Base-by-base conservation (phyloP, 257 asterid genomes). In the Osmanthus fragrans region DNA sequence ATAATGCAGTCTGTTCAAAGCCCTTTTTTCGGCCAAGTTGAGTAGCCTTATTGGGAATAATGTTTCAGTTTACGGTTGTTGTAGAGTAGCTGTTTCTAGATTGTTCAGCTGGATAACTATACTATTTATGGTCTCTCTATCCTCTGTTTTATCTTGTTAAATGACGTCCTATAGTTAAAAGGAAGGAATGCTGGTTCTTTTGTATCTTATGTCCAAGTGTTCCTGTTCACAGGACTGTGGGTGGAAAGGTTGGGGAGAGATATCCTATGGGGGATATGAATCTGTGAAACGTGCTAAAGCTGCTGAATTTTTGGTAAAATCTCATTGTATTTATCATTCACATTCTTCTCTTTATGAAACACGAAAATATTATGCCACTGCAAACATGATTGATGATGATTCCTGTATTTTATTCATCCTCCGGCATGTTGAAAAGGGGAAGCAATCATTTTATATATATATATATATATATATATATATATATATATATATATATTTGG, bases 241-340 rank as follows among this genome's bases (percentile, higher is more conserved):
- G 70, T 96, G 99, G 99, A 96, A 96, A 88, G 97, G 96, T 77
- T 96, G 98, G 98, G 99, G 98, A 83, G 98, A 96, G 84, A 93
- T 96, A 70, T 96, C 99, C 70, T 96, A 93, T 36, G 99, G 99
- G 39, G 99, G 98, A 76, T 71, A 70, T 85, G 91, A 85, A 77
- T 87, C 94, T 73, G 75, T 88, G 30, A 88, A 85, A 80, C 96
- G 99, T 34, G 98, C 97, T 51, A 83, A 87, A 82, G 97, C 97
- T 88, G 99, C 98, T 82, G 98, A 90, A 49, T 89, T 79, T 88
- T 81, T 96, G 97, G 99, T 96, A 85, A 72, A 58, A 21, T 71
- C 39, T 76, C 73, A 6, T 40, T 74, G 67, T 64, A 33, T 79
- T 45, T 71, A 66, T 60, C 30, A 64, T 69, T 54, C 42, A 16